Evolutionary conservation across 2,329 filamentous ascomycete species (phyloP).

Genomic region (Dactylellina parvicollis): DNA sequence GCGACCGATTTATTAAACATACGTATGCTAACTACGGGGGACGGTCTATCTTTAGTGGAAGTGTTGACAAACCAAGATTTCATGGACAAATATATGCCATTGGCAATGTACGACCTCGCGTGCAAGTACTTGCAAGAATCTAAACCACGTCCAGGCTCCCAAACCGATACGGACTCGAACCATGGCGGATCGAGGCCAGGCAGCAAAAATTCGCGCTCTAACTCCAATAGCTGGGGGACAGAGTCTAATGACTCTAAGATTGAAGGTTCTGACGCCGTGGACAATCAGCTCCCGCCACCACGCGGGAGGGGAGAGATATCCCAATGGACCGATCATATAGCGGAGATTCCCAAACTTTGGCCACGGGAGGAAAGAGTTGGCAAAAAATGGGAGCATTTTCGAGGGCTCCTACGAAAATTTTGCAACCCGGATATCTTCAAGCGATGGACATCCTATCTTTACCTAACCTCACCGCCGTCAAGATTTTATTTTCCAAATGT

Average conservation of each 20-base stretch:
- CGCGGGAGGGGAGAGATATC: constrained; percentile 22
- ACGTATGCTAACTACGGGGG: not conserved
- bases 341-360: constrained; percentile 4
- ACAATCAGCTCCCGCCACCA: not conserved
- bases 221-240: too few species aligned
- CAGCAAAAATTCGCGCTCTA: too few species aligned
- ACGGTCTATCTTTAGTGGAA: constrained; percentile 16
- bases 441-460: constrained; percentile 4
- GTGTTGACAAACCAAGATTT: constrained; percentile 23
- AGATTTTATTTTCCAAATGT: not conserved
- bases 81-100: constrained; percentile 16
- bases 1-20: not conserved
- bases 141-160: too few species aligned
- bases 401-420: constrained; percentile 23
- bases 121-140: not conserved
- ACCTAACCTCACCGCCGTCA: not conserved
- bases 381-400: constrained; percentile 19
- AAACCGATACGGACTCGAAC: not conserved
- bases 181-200: too few species aligned
- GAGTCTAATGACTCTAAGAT: too few species aligned
- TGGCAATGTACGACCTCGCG: not conserved
- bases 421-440: constrained; percentile 3
- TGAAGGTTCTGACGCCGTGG: too few species aligned
- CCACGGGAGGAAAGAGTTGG: constrained; percentile 10
- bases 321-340: constrained; percentile 13